These are phyloP conservation scores for Pestalotiopsis fici DNA, from an alignment of 2,329 filamentous ascomycete genomes.

Conservation along the genomic window DNA sequence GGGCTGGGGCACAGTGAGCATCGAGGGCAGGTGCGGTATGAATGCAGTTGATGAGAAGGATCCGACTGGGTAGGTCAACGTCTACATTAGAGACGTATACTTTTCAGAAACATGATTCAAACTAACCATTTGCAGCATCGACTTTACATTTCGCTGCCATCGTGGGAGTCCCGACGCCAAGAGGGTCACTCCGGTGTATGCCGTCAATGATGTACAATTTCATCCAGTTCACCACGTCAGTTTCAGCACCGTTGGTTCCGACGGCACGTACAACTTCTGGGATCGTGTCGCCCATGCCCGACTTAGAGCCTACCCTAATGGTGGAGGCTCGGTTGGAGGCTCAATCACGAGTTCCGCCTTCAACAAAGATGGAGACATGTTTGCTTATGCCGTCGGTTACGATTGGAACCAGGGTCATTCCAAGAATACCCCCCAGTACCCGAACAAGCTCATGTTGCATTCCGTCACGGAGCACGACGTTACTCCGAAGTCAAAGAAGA, in stretches of 20 bases:
- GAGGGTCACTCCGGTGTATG: slow-evolving; percentile 26
- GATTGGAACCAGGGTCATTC: slow-evolving; percentile 71
- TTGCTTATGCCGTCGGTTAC: slow-evolving; percentile 66
- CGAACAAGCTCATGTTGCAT: slow-evolving; percentile 29
- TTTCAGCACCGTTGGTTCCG: slow-evolving; percentile 34
- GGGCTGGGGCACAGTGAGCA: slow-evolving; percentile 28
- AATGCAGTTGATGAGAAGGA: slow-evolving; percentile 20
- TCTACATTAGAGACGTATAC: background rate
- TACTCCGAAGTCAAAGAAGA: slow-evolving; percentile 11
- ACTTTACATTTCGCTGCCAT: slow-evolving; percentile 35
- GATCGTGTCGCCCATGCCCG: slow-evolving; percentile 53
- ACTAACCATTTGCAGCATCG: slow-evolving; percentile 1
- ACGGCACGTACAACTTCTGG: slow-evolving; percentile 49
- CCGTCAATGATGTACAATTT: slow-evolving; percentile 32
- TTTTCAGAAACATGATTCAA: background rate
- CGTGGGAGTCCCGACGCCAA: slow-evolving; percentile 18
- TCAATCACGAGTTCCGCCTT: slow-evolving; percentile 66
- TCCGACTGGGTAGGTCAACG: slow-evolving; percentile 15
- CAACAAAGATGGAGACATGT: slow-evolving; percentile 57
- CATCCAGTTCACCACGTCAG: slow-evolving; percentile 23
- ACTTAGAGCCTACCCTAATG: slow-evolving; percentile 54
- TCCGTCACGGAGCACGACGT: slow-evolving; percentile 21
- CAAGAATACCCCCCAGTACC: slow-evolving; percentile 21
- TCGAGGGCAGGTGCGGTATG: slow-evolving; percentile 30
- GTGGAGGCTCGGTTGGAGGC: slow-evolving; percentile 52